A percentile compares a stretch with the other conserved stretches of the same genome.
Conservation (phyloP, 225 moss, liverwort and hornwort species). For the Marchantia polymorpha region DNA sequence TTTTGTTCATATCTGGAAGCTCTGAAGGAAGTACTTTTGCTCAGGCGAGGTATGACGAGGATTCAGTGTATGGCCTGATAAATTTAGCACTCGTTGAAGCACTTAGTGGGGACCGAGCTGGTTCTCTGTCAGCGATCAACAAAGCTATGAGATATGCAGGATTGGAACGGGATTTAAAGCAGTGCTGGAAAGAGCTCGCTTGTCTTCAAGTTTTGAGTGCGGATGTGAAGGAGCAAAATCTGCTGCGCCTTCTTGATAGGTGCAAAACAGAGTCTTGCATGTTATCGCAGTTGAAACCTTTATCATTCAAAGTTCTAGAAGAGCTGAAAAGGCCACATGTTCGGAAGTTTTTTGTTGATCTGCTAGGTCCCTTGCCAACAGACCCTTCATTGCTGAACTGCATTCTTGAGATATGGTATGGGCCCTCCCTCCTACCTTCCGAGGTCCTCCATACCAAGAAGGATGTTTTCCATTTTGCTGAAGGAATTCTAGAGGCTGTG, state of each 20-base stretch:
- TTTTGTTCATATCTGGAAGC: slow-evolving; percentile 34
- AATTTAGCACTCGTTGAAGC: slow-evolving; percentile 68
- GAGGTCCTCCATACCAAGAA: slow-evolving; percentile 27
- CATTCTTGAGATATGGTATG: slow-evolving; percentile 49
- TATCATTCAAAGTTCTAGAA: slow-evolving; percentile 44
- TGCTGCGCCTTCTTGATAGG: slow-evolving; percentile 55
- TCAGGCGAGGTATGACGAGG: slow-evolving; percentile 33
- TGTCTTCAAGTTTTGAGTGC: slow-evolving; percentile 23
- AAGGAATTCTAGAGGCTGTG: slow-evolving; percentile 62
- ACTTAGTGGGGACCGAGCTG: slow-evolving; percentile 46
- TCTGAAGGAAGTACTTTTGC: background rate
- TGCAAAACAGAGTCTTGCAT: slow-evolving; percentile 52
- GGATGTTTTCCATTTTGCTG: slow-evolving; percentile 56
- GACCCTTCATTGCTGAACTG: slow-evolving; percentile 62
- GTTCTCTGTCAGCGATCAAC: slow-evolving; percentile 48
- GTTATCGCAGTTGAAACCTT: slow-evolving; percentile 50
- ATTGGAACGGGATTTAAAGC: slow-evolving; percentile 47
- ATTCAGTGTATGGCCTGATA: slow-evolving; percentile 55
- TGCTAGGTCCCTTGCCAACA: slow-evolving; percentile 51
- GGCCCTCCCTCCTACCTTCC: slow-evolving; percentile 44
- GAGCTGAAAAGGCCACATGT: slow-evolving; percentile 62
- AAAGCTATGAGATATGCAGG: slow-evolving; percentile 56
- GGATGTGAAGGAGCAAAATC: slow-evolving; percentile 25
- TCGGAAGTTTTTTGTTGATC: slow-evolving; percentile 59
- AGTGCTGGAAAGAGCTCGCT: slow-evolving; percentile 76